Evolutionary conservation across 2,329 filamentous ascomycete genomes (phyloP), one percentile per base, ranked within the genome.

Genomic region (Cordyceps militaris): DNA sequence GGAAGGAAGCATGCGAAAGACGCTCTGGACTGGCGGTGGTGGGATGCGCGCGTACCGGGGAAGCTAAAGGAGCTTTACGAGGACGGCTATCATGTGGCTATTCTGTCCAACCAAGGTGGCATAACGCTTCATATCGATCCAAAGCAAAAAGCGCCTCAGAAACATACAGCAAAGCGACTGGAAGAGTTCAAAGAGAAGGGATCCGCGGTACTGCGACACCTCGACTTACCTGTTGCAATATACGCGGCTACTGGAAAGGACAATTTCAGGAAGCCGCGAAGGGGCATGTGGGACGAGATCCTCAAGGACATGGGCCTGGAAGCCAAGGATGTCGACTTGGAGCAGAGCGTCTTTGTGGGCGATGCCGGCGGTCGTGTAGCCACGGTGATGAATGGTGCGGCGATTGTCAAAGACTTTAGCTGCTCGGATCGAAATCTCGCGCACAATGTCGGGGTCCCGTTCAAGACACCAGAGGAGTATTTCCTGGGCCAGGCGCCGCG

Each of bases 1-100:
- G 91, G 91, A 8, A 94, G 90, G 71, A 87, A 82, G 52, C 93
- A 93, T 66, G 80, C 84, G 3, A 80, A 80, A 53, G 82, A 85
- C 62, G 82, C 85, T 0, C 76, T 78, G 4, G 93, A 97, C 69
- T 99, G 94, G 94, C 91, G 89, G 70, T 99, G 94, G 94, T 97
- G 91, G 91, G 76, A 95, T 69, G 65, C 73, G 14, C 78, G 74
- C 19, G 88, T 97, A 0, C 90, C 91, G 1, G 72, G 71, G 0
- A 82, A 76, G 54, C 70, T 99, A 19, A 82, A 80, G 62, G 75
- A 85, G 59, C 76, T 97, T 2, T 81, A 90, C 66, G 76, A 83
- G 11, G 82, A 94, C 63, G 90, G 85, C 30, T 95, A 89, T 71
- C 81, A 81, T 47, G 73, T 97, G 13, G 81, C 90, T 19, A 82